These are phyloP conservation scores for Penicillium alfredii DNA, from an alignment of 495 filamentous ascomycete species.

Conservation along the genomic window DNA sequence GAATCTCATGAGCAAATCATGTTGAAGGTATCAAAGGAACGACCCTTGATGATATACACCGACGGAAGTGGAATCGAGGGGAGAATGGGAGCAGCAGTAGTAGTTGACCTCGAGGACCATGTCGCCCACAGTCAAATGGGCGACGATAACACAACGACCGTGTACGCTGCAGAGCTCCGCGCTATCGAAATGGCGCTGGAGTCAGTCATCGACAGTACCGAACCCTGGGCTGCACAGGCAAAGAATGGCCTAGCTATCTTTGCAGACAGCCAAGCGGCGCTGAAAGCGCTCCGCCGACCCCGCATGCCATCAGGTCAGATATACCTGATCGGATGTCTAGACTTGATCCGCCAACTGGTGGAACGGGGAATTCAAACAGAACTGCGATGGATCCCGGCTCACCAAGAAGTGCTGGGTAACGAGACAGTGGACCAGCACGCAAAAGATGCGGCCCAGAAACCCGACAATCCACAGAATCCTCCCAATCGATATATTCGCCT, in stretches of 20 bases:
- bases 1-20: slow-evolving; percentile 1
- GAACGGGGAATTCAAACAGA: background rate
- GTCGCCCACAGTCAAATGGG: slow-evolving; percentile 4
- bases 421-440: slow-evolving; percentile 3
- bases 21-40: slow-evolving; percentile 1
- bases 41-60: slow-evolving; percentile 3
- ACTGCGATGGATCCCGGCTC: slow-evolving; percentile 2
- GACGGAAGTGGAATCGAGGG: slow-evolving; percentile 12
- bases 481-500: slow-evolving; percentile 5
- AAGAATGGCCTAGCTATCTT: slow-evolving; percentile 1
- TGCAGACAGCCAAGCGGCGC: slow-evolving; percentile 3
- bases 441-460: slow-evolving; percentile 2
- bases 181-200: background rate
- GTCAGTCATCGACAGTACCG: background rate
- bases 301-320: slow-evolving; percentile 2
- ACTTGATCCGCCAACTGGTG: background rate
- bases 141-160: background rate
- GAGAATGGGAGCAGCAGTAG: slow-evolving; percentile 3
- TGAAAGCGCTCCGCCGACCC: background rate
- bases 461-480: background rate
- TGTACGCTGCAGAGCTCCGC: slow-evolving; percentile 4
- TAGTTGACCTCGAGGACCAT: background rate
- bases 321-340: background rate
- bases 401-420: background rate
- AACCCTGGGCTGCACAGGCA: background rate